These are phyloP conservation scores for Phoma sp. DNA, from an alignment of 2,329 filamentous ascomycete species.

Conservation along the genomic window DNA sequence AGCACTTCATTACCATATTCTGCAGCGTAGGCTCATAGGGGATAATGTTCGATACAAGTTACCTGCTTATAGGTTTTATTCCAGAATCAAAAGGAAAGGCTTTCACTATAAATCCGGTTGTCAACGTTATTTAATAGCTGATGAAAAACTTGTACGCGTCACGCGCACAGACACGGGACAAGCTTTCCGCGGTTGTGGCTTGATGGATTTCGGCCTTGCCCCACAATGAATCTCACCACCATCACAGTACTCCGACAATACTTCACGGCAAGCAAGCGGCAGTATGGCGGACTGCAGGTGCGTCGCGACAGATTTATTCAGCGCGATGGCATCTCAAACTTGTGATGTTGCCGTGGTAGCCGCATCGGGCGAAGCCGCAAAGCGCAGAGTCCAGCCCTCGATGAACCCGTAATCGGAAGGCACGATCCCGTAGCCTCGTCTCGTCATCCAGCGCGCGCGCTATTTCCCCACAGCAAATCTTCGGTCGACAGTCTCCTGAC, in stretches of 20 bases:
- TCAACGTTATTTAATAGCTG: too few relatives aligned
- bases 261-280: neutral
- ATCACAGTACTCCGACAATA: constrained; percentile 1
- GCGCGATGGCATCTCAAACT: neutral
- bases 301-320: neutral
- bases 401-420: constrained; percentile 6
- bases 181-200: constrained; percentile 15
- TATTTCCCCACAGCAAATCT: constrained; percentile 9
- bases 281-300: neutral
- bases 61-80: too few relatives aligned
- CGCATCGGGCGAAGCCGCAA: constrained; percentile 9
- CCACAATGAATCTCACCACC: constrained; percentile 6
- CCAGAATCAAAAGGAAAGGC: too few relatives aligned
- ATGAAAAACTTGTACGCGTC: too few relatives aligned
- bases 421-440: constrained; percentile 8
- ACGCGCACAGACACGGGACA: neutral
- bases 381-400: neutral
- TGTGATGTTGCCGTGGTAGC: neutral
- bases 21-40: too few relatives aligned
- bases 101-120: too few relatives aligned
- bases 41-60: too few relatives aligned
- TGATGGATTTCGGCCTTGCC: constrained; percentile 8
- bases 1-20: too few relatives aligned
- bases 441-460: constrained; percentile 13
- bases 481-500: neutral